phyloP scores from a whole-genome alignment of 2,329 filamentous ascomycete species.

The Fusarium beomiforme region DNA sequence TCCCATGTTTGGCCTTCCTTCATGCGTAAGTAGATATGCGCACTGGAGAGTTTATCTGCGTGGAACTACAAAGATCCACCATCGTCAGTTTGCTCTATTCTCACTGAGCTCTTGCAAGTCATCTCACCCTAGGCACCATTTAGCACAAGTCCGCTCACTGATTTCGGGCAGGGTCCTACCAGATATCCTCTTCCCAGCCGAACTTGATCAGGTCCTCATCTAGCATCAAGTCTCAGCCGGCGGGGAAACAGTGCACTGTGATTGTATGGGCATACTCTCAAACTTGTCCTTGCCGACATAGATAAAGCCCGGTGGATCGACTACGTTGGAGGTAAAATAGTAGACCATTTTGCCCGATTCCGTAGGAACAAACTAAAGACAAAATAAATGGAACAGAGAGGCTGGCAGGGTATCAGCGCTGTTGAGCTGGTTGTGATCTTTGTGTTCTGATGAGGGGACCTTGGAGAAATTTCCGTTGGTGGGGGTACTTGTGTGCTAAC shows the following conservation, averaged over 20 bases:
- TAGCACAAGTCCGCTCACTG: slow-evolving; percentile 1
- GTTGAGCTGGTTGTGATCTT: not conserved
- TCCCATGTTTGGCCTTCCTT: slow-evolving; percentile 86
- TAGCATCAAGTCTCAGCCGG: slow-evolving; percentile 52
- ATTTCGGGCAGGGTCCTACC: slow-evolving; percentile 63
- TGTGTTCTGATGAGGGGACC: slow-evolving; percentile 31
- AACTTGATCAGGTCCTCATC: slow-evolving; percentile 97
- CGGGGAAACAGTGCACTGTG: slow-evolving; percentile 4
- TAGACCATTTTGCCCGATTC: slow-evolving; percentile 75
- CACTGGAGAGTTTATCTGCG: slow-evolving; percentile 95
- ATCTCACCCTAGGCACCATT: slow-evolving; percentile 35
- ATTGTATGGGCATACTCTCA: slow-evolving; percentile 75
- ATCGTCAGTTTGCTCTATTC: not conserved
- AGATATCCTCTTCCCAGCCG: slow-evolving; percentile 95
- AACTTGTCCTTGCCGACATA: slow-evolving; percentile 99
- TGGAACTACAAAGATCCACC: slow-evolving; percentile 74
- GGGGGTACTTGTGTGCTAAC: slow-evolving; percentile 29
- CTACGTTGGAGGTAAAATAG: slow-evolving; percentile 90
- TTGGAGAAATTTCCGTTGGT: slow-evolving; percentile 36
- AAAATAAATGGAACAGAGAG: not conserved
- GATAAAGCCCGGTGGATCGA: slow-evolving; percentile 84
- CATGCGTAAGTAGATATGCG: slow-evolving; percentile 94
- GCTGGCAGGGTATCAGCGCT: not conserved
- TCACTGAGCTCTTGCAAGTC: not conserved
- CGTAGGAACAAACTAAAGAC: fast-evolving